Conservation (phyloP, 768 basidiomycete species). For the Candolleomyces eurysporus region DNA sequence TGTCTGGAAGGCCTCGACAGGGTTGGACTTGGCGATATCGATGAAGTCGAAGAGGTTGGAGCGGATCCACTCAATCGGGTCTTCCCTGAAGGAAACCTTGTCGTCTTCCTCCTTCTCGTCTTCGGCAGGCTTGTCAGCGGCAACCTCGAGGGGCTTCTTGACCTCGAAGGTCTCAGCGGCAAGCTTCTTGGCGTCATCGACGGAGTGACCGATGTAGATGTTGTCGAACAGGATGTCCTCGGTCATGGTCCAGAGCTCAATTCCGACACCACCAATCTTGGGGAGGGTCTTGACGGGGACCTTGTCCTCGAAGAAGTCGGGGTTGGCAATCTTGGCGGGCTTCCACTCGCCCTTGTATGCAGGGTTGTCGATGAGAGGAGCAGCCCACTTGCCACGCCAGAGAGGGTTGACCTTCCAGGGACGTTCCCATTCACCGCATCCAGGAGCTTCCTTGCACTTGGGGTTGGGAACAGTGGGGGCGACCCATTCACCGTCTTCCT, state of each 20-base stretch:
- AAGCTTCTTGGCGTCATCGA: conserved; percentile 78
- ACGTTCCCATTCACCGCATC: conserved; percentile 95
- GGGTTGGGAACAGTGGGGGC: conserved; percentile 89
- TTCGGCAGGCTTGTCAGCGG: conserved; percentile 49
- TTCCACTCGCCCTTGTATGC: conserved; percentile 96
- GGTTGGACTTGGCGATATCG: conserved; percentile 72
- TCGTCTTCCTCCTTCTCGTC: conserved; percentile 48
- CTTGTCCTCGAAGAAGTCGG: conserved; percentile 85
- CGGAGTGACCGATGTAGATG: conserved; percentile 90
- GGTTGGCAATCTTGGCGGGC: conserved; percentile 89
- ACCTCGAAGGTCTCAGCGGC: conserved; percentile 88
- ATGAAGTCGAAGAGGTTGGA: conserved; percentile 77
- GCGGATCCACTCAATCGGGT: conserved; percentile 81
- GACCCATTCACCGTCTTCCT: conserved; percentile 99
- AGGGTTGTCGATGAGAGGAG: conserved; percentile 95
- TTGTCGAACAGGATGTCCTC: conserved; percentile 92
- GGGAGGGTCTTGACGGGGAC: conserved; percentile 78
- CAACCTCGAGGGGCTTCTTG: conserved; percentile 83
- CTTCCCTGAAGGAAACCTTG: conserved; percentile 55
- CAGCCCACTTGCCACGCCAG: conserved; percentile 98
- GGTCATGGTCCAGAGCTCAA: conserved; percentile 99
- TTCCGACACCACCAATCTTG: conserved; percentile 93
- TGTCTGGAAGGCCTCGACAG: conserved; percentile 77
- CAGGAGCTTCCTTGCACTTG: conserved; percentile 83
- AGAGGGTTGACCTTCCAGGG: conserved; percentile 88